phyloP scores from a whole-genome alignment of 2,329 filamentous ascomycete species.

The Diaporthe eres region DNA sequence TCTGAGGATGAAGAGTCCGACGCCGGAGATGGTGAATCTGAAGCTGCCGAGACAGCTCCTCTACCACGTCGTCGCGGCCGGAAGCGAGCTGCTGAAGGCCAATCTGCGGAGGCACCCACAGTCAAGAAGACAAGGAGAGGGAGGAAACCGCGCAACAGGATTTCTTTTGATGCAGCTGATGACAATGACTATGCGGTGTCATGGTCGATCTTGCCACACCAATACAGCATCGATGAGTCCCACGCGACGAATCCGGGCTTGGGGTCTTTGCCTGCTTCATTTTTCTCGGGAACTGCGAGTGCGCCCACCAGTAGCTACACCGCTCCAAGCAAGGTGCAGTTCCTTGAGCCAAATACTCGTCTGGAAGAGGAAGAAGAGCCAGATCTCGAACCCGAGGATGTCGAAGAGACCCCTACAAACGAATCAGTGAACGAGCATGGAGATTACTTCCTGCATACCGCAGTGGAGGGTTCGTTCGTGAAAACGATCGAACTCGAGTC shows the following conservation, averaged over 20 bases:
- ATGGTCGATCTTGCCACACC: conserved; percentile 30
- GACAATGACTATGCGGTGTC: conserved; percentile 11
- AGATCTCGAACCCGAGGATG: conserved; percentile 38
- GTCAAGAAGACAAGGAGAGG: conserved; percentile 31
- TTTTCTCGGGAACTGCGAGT: conserved; percentile 42
- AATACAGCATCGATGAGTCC: conserved; percentile 32
- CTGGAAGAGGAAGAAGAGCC: conserved; percentile 50
- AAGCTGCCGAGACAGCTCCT: neutral
- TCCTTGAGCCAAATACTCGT: conserved; percentile 59
- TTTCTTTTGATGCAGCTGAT: conserved; percentile 5
- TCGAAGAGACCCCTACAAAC: conserved; percentile 31
- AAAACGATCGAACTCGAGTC: conserved; percentile 26
- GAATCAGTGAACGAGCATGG: conserved; percentile 22
- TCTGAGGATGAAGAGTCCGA: conserved; percentile 39
- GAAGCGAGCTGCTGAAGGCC: conserved; percentile 29
- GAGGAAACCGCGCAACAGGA: conserved; percentile 18
- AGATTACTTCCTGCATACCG: neutral
- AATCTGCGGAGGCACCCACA: neutral
- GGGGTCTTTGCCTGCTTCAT: conserved; percentile 46
- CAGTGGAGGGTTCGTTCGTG: conserved; percentile 3
- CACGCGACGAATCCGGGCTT: conserved; percentile 41
- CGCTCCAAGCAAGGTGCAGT: conserved; percentile 48
- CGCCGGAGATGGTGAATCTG: conserved; percentile 28
- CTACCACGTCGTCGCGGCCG: conserved; percentile 18
- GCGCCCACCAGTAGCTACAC: conserved; percentile 31